phyloP scores from a whole-genome alignment of 495 filamentous ascomycete genomes.

The Penicillium pulvis region DNA sequence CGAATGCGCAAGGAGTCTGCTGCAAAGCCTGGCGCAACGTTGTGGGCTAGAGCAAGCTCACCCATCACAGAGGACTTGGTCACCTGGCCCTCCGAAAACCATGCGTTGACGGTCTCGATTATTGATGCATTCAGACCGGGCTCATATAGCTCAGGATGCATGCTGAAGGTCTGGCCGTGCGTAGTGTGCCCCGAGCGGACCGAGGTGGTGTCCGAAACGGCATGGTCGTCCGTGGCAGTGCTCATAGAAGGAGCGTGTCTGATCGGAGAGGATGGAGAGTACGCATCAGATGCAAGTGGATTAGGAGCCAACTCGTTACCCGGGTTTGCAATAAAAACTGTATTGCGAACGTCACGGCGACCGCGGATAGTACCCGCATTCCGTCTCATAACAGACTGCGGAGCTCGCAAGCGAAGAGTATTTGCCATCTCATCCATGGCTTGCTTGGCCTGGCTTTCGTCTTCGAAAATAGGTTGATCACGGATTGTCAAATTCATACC shows the following conservation, averaged over 20 bases:
- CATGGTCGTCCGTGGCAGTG: constrained; percentile 54
- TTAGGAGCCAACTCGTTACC: constrained; percentile 19
- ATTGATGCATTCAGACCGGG: constrained; percentile 87
- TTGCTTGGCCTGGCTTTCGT: constrained; percentile 83
- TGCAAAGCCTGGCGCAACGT: constrained; percentile 55
- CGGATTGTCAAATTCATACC: constrained; percentile 90
- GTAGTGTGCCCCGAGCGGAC: constrained; percentile 85
- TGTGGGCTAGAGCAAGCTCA: constrained; percentile 88
- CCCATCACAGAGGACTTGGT: constrained; percentile 77
- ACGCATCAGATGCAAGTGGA: constrained; percentile 16
- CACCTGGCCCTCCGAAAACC: constrained; percentile 72
- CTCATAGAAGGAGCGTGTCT: constrained; percentile 49
- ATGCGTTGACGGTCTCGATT: constrained; percentile 86
- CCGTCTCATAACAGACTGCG: constrained; percentile 59
- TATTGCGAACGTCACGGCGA: constrained; percentile 87
- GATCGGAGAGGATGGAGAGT: constrained; percentile 40
- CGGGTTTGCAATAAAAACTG: constrained; percentile 70
- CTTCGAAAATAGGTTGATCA: constrained; percentile 90
- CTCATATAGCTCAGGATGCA: constrained; percentile 81
- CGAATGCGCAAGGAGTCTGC: constrained; percentile 65
- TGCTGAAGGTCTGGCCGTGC: constrained; percentile 59
- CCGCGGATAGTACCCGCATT: constrained; percentile 81
- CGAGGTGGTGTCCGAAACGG: constrained; percentile 85
- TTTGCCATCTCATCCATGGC: constrained; percentile 92
- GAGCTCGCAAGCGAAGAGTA: constrained; percentile 66